Base-by-base conservation (phyloP, 306 rosid species). In the Sindora glabra region DNA sequence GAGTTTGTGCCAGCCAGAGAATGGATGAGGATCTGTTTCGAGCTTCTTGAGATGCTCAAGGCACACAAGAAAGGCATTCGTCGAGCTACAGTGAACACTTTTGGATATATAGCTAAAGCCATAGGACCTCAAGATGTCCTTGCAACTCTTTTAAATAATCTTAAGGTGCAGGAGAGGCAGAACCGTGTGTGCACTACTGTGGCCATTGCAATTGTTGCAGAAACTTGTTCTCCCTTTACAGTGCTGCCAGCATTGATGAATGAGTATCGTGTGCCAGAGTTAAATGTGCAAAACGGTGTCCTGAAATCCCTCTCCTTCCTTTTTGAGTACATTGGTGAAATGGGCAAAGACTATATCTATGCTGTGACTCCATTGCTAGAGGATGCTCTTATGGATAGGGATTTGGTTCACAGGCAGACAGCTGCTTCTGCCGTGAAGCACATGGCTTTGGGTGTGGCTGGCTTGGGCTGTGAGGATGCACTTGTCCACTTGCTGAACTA, bases 391-490 rank as follows among this genome's bases (percentile, higher is more conserved):
- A 91, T 91, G 95, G 97, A 91, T 59, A 74, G 97, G 66, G 97
- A 91, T 78, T 62, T 91, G 75, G 97, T 91, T 55, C 97, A 85
- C 67, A 77, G 97, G 83, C 97, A 91, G 67, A 91, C 97, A 13
- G 96, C 96, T 34, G 97, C 97, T 23, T 91, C 97, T 58, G 96
- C 97, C 1, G 97, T 91, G 63, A 91, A 91, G 76, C 97, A 91
- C 76, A 91, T 91, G 97, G 97, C 97, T 15, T 53, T 91, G 62
- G 97, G 97, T 34, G 97, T 91, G 73, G 97, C 97, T 14, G 97
- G 97, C 42, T 77, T 91, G 86, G 97, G 97, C 45, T 87, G 96
- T 8, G 97, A 91, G 74, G 97, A 91, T 29, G 96, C 97, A 0
- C 67, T 91, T 9, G 65, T 87, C 51, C 97, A 91, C 63, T 72